Conservation (phyloP, 129 eudicot species). For the Sambucus nigra region DNA sequence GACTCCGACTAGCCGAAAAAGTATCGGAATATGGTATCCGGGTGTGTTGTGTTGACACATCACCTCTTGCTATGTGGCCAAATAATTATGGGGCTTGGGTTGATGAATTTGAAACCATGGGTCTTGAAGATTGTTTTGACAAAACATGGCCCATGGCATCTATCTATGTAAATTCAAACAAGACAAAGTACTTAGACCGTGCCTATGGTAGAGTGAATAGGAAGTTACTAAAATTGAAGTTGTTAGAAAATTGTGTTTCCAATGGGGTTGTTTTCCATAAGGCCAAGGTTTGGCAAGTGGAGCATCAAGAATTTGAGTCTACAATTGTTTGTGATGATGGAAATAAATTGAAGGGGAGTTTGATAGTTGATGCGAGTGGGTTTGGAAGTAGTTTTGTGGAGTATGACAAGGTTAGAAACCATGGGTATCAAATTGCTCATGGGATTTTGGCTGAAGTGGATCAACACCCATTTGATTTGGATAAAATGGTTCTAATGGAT, state of each 20-base stretch:
- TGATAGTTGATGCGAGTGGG: conserved; percentile 78
- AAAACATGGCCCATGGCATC: conserved; percentile 67
- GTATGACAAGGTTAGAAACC: conserved; percentile 74
- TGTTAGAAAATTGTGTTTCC: conserved; percentile 44
- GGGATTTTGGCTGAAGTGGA: conserved; percentile 76
- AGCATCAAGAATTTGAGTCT: conserved; percentile 62
- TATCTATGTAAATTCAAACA: conserved; percentile 40
- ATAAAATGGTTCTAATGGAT: conserved; percentile 79
- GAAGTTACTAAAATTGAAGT: conserved; percentile 36
- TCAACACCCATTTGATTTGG: conserved; percentile 69
- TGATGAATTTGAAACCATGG: conserved; percentile 59
- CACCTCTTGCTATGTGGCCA: conserved; percentile 69
- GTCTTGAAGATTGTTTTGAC: conserved; percentile 59
- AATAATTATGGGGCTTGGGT: conserved; percentile 83
- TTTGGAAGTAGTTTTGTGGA: conserved; percentile 53
- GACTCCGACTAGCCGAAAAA: conserved; percentile 57
- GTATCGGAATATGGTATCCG: conserved; percentile 42
- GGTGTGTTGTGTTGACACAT: conserved; percentile 73
- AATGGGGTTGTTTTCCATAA: conserved; percentile 59
- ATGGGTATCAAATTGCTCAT: conserved; percentile 81
- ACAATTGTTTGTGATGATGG: conserved; percentile 69
- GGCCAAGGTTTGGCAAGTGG: conserved; percentile 67
- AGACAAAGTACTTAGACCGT: conserved; percentile 58
- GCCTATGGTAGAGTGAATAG: conserved; percentile 55
- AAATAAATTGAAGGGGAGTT: conserved; percentile 43